Evolutionary conservation across 2,329 filamentous ascomycete genomes (phyloP), one percentile per base, ranked within the genome.

Genomic region (Nectriaceae sp.): DNA sequence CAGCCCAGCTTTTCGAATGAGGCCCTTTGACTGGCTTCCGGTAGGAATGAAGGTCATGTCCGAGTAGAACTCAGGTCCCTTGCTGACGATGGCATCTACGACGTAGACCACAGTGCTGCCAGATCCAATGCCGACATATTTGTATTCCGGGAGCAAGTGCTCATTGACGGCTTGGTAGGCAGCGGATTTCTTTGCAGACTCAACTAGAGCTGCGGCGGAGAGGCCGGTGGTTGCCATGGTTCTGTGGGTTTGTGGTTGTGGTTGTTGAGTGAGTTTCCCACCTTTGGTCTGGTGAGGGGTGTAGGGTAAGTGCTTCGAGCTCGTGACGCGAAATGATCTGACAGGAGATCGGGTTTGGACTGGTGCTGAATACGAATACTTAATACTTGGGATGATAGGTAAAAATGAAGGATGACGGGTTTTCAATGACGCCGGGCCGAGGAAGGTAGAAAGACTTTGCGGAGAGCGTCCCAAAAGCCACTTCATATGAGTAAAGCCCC

Each of bases 41-140:
- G 94, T 99, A 5, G 94, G 93, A 22, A 96, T 81, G 71, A 97
- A 99, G 64, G 83, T 85, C 76, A 96, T 96, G 56, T 73, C 66
- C 26, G 74, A 69, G 41, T 80, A 82, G 47, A 81, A 75, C 2
- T 70, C 67, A 8, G 71, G 65, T 4, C 81, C 79, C 44, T 85
- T 80, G 45, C 77, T 78, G 31, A 79, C 79, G 70, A 95, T 93
- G 47, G 89, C 88, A 59, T 92, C 87, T 50, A 94, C 89, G 41
- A 93, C 89, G 69, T 93, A 91, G 62, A 91, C 83, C 55, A 94
- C 90, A 18, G 88, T 90, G 61, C 86, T 88, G 50, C 88, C 88
- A 49, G 87, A 90, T 54, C 89, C 89, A 69, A 94, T 93, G 59
- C 89, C 89, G 57, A 92, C 77, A 64, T 82, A 85, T 46, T 74